Conservation (phyloP, 345 rosid species). For the Microthlaspi erraticum region DNA sequence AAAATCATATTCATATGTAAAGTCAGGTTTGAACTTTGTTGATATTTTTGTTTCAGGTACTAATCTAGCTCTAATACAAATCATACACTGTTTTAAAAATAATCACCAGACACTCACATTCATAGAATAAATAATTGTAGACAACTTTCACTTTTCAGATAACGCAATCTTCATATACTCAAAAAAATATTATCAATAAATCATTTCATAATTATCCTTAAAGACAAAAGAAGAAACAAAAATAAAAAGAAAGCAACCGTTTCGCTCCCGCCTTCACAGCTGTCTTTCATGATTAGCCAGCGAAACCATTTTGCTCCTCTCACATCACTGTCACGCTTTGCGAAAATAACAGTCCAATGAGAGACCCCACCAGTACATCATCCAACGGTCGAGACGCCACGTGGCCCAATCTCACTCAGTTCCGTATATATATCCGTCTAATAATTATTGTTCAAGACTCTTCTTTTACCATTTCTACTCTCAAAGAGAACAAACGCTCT, state of each 20-base stretch:
- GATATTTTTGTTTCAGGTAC: not conserved
- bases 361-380: not conserved
- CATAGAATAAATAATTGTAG: not conserved
- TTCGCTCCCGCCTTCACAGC: slow-evolving; percentile 46
- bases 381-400: slow-evolving; percentile 26
- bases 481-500: not conserved
- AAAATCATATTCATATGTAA: not conserved
- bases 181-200: not conserved
- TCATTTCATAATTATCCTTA: slow-evolving; percentile 22
- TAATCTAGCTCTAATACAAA: not conserved
- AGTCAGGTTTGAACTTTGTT: not conserved
- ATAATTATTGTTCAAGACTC: not conserved
- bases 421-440: not conserved
- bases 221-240: slow-evolving; percentile 34
- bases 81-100: not conserved
- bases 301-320: slow-evolving; percentile 11
- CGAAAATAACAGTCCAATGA: slow-evolving; percentile 28
- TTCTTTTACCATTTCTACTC: not conserved
- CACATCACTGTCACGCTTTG: slow-evolving; percentile 30
- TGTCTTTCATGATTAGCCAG: slow-evolving; percentile 42
- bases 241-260: slow-evolving; percentile 23
- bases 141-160: not conserved
- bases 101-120: not conserved
- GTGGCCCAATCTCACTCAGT: slow-evolving; percentile 15
- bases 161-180: slow-evolving; percentile 15